Conservation (phyloP, 2,329 filamentous ascomycete genomes). For the Penicillium sp. region DNA sequence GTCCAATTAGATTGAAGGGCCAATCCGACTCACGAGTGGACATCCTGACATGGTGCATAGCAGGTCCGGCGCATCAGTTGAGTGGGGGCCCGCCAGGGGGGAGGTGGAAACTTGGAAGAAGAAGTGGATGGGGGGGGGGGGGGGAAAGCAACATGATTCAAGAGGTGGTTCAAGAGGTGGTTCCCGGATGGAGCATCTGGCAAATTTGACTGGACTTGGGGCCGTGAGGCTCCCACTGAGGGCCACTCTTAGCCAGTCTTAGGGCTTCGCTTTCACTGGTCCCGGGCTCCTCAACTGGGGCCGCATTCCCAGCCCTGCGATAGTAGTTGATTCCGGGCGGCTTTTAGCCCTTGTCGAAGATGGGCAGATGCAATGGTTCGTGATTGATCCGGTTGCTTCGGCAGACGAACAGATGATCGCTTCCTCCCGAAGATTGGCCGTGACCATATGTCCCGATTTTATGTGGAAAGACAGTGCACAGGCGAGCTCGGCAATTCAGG, state of each 20-base stretch:
- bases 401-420: conserved; percentile 1
- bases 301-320: background rate
- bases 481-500: conserved; percentile 14
- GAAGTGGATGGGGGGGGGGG: background rate
- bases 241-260: background rate
- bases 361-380: background rate
- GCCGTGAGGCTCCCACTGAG: background rate
- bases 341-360: conserved; percentile 3
- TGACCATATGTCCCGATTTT: conserved; percentile 8
- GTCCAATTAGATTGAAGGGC: conserved; percentile 13
- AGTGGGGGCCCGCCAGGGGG: conserved; percentile 25
- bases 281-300: background rate
- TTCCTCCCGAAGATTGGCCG: conserved; percentile 1
- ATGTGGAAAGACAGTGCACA: background rate
- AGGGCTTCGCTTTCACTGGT: conserved; percentile 2
- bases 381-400: background rate
- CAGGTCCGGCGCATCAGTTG: conserved; percentile 31
- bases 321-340: conserved; percentile 1
- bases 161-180: background rate
- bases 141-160: background rate
- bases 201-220: background rate
- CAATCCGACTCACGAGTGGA: conserved; percentile 13
- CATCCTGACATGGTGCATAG: background rate
- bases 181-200: background rate
- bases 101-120: conserved; percentile 10